Conservation (phyloP, 208 protist species). For the Blastocrithidia nonstop region DNA sequence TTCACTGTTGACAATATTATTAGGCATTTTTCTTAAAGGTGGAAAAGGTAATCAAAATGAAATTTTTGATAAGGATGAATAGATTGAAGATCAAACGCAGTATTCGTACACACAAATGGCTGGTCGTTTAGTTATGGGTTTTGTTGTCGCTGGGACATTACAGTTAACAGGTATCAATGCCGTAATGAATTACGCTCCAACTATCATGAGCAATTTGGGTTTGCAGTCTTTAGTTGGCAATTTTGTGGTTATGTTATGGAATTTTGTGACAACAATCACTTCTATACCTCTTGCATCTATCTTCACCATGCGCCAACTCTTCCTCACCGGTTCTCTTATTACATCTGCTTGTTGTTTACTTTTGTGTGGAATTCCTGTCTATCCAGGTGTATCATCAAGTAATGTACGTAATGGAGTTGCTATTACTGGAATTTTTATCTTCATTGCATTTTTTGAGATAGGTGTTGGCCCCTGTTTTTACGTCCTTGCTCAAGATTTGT, state of each 20-base stretch:
- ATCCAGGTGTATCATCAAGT: conserved; percentile 33
- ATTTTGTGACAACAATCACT: conserved; percentile 64
- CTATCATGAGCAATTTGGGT: conserved; percentile 50
- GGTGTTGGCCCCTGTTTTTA: conserved; percentile 69
- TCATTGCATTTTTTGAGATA: conserved; percentile 64
- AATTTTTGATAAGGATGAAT: conserved; percentile 4
- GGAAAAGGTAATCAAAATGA: conserved; percentile 1
- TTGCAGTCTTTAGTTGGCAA: conserved; percentile 56
- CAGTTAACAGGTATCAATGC: conserved; percentile 81
- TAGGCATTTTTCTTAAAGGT: conserved; percentile 13
- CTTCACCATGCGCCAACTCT: conserved; percentile 66
- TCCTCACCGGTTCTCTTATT: conserved; percentile 35
- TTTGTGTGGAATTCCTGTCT: conserved; percentile 67
- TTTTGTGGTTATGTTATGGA: conserved; percentile 74
- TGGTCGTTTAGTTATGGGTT: conserved; percentile 22
- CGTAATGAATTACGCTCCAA: conserved; percentile 78
- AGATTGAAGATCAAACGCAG: conserved; percentile 15
- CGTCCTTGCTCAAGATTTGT: conserved; percentile 70
- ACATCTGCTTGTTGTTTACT: conserved; percentile 50
- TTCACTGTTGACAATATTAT: conserved; percentile 24
- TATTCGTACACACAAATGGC: conserved; percentile 32
- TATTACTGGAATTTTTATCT: conserved; percentile 63
- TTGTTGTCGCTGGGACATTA: conserved; percentile 35
- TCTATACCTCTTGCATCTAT: conserved; percentile 48
- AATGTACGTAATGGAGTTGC: conserved; percentile 50